Evolutionary conservation across 257 asterid species (phyloP).

Genomic region (Perilla frutescens): DNA sequence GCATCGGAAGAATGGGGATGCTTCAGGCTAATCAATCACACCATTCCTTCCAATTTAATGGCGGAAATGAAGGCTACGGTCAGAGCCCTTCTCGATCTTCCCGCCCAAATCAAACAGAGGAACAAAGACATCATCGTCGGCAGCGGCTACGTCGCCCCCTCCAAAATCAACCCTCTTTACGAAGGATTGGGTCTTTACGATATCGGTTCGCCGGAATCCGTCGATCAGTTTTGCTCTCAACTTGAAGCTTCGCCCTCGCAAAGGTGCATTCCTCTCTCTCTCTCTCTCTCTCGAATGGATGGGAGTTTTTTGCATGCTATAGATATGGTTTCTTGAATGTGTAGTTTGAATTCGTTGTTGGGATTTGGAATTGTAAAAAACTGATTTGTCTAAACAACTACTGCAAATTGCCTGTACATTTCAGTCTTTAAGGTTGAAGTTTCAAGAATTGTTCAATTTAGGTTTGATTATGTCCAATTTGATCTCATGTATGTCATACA

Average conservation of each 20-base stretch:
- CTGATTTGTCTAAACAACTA: not conserved
- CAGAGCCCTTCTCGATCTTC: slow-evolving; percentile 57
- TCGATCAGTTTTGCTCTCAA: slow-evolving; percentile 51
- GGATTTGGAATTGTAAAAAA: not conserved
- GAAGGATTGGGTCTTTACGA: slow-evolving; percentile 66
- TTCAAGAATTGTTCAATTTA: not conserved
- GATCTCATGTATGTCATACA: too few relatives aligned
- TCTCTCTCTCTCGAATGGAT: not conserved
- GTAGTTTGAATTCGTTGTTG: too few relatives aligned
- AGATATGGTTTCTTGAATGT: not conserved
- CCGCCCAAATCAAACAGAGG: slow-evolving; percentile 50
- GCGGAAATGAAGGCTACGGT: slow-evolving; percentile 56
- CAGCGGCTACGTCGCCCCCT: slow-evolving; percentile 59
- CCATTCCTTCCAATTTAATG: slow-evolving; percentile 37
- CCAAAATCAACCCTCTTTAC: slow-evolving; percentile 51
- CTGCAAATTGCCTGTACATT: not conserved
- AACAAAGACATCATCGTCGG: slow-evolving; percentile 51
- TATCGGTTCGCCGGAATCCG: slow-evolving; percentile 46
- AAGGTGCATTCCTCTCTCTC: slow-evolving; percentile 26
- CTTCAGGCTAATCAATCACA: slow-evolving; percentile 41
- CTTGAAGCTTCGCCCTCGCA: slow-evolving; percentile 51
- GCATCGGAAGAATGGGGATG: slow-evolving; percentile 42
- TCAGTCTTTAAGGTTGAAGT: not conserved
- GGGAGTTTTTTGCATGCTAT: not conserved
- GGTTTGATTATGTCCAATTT: not conserved